Percentiles rank a stretch among this genome's conserved stretches.
phyloP scores from a whole-genome alignment of 306 rosid genomes.

The Fagus sylvatica region DNA sequence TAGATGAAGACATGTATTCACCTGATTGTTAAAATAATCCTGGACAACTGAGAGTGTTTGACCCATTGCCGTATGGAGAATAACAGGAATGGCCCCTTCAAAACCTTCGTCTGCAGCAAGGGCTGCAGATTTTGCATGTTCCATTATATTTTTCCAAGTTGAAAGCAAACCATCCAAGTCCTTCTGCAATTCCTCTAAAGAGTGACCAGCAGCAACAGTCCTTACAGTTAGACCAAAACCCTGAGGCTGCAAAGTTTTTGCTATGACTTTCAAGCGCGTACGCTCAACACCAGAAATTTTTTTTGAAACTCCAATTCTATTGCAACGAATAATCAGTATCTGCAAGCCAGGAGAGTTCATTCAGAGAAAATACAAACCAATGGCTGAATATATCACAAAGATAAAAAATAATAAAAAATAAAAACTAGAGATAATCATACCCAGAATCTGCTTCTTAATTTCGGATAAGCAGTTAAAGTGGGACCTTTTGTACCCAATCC shows the following conservation, averaged over 20 bases:
- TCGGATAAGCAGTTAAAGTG: slow-evolving; percentile 78
- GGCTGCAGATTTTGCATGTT: slow-evolving; percentile 87
- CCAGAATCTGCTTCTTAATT: slow-evolving; percentile 96
- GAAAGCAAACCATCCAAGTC: slow-evolving; percentile 82
- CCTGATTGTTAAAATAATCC: slow-evolving; percentile 88
- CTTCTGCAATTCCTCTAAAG: slow-evolving; percentile 83
- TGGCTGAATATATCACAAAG: slow-evolving; percentile 20
- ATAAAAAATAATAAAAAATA: background rate
- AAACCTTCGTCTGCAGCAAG: slow-evolving; percentile 99
- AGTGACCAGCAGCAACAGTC: slow-evolving; percentile 94
- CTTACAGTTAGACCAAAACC: slow-evolving; percentile 97
- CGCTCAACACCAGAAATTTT: slow-evolving; percentile 85
- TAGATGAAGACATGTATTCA: slow-evolving; percentile 36
- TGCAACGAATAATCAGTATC: slow-evolving; percentile 68
- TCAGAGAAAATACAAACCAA: slow-evolving; percentile 27
- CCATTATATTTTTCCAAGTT: slow-evolving; percentile 84
- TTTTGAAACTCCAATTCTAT: slow-evolving; percentile 82
- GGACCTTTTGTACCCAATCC: slow-evolving; percentile 96
- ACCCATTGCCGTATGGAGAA: slow-evolving; percentile 91
- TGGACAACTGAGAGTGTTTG: slow-evolving; percentile 98
- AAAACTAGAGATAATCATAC: slow-evolving; percentile 37
- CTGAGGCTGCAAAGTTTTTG: slow-evolving; percentile 89
- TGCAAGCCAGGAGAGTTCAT: slow-evolving; percentile 47
- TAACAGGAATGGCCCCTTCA: slow-evolving; percentile 88
- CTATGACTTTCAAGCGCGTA: slow-evolving; percentile 80